phyloP scores from a whole-genome alignment of 495 filamentous ascomycete species.

The Penicillium simplicissimum region DNA sequence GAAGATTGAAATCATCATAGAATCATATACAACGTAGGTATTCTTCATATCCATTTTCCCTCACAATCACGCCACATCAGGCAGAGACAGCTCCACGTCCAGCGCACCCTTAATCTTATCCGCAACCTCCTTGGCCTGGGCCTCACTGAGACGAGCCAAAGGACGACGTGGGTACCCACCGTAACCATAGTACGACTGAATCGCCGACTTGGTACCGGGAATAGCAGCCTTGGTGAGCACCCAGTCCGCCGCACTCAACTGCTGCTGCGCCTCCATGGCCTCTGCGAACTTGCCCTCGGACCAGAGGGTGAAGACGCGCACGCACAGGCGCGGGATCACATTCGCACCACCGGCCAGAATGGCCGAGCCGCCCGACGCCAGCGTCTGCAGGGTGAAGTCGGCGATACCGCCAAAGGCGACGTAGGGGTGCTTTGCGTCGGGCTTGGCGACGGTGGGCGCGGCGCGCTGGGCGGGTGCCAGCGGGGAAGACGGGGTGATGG shows the following conservation, averaged over 20 bases:
- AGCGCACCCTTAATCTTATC: slow-evolving; percentile 69
- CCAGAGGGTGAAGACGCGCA: slow-evolving; percentile 80
- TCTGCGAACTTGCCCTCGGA: slow-evolving; percentile 69
- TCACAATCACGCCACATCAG: slow-evolving; percentile 37
- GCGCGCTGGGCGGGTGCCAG: slow-evolving; percentile 33
- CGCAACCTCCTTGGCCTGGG: slow-evolving; percentile 55
- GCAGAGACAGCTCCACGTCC: slow-evolving; percentile 58
- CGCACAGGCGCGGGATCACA: slow-evolving; percentile 79
- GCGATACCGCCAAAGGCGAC: slow-evolving; percentile 89
- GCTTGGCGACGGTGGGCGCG: slow-evolving; percentile 37
- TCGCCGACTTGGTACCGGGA: slow-evolving; percentile 81
- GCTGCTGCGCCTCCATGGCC: slow-evolving; percentile 70
- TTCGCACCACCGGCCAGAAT: slow-evolving; percentile 89
- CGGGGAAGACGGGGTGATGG: slow-evolving; percentile 59
- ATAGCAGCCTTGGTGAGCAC: slow-evolving; percentile 83
- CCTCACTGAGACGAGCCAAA: slow-evolving; percentile 61
- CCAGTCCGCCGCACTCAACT: slow-evolving; percentile 78
- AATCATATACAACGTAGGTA: slow-evolving; percentile 12
- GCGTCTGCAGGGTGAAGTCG: slow-evolving; percentile 82
- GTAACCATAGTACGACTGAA: slow-evolving; percentile 83
- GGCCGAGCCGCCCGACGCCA: slow-evolving; percentile 75
- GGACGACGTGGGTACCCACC: slow-evolving; percentile 76
- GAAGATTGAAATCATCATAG: background rate
- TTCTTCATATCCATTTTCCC: background rate
- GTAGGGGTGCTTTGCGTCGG: slow-evolving; percentile 57